Conservation (phyloP, 352 stramenopile genomes). For the Thraustochytrium striatum region DNA sequence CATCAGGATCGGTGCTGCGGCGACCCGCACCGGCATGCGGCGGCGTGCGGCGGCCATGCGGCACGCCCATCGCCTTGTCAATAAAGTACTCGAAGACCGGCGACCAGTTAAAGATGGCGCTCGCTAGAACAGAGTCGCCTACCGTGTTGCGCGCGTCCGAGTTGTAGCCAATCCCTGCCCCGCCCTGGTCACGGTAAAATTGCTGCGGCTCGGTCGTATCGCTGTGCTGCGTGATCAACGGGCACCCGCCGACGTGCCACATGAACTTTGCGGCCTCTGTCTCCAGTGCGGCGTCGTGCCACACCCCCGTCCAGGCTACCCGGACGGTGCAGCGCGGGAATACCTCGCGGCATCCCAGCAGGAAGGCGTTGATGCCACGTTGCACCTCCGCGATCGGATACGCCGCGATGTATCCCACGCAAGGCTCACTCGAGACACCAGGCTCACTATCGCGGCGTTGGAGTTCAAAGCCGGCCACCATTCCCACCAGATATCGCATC, state of each 20-base stretch:
- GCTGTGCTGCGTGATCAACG: background rate
- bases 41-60: too few relatives aligned
- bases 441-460: background rate
- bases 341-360: background rate
- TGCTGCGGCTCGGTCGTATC: background rate
- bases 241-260: background rate
- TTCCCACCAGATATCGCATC: background rate
- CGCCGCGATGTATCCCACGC: background rate
- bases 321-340: background rate
- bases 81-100: background rate
- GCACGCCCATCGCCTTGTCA: too few relatives aligned
- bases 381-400: background rate
- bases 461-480: background rate
- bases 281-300: background rate
- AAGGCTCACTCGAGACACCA: background rate
- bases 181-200: background rate
- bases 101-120: background rate
- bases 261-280: background rate
- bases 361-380: background rate
- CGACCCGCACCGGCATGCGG: too few relatives aligned
- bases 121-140: background rate
- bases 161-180: background rate
- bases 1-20: too few relatives aligned
- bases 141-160: background rate
- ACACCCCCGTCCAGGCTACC: background rate